Percentiles rank a stretch among this genome's conserved stretches.
Conservation (phyloP, 2,329 filamentous ascomycete species). For the Hypoxylon sp. region DNA sequence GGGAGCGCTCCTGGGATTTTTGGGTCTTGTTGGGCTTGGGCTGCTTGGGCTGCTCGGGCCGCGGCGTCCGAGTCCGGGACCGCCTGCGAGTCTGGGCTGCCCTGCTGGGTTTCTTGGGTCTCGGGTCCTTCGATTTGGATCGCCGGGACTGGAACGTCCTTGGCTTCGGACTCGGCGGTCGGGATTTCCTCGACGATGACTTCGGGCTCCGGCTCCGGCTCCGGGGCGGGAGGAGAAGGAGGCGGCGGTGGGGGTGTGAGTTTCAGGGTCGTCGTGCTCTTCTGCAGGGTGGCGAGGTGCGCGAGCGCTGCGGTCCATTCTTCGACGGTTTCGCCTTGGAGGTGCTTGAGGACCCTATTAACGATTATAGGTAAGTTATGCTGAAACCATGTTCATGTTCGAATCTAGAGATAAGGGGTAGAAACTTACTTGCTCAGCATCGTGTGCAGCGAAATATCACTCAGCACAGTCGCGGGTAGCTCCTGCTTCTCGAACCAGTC, state of each 20-base stretch:
- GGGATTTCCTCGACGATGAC: neutral
- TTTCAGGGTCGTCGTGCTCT: slow-evolving; percentile 11
- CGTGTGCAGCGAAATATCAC: slow-evolving; percentile 25
- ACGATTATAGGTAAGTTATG: slow-evolving; percentile 10
- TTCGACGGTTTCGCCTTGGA: slow-evolving; percentile 23
- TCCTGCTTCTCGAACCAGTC: slow-evolving; percentile 35
- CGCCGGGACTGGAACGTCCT: neutral
- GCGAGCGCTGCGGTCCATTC: slow-evolving; percentile 27
- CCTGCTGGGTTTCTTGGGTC: neutral
- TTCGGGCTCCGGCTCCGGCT: slow-evolving; percentile 1
- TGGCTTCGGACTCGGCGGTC: slow-evolving; percentile 2
- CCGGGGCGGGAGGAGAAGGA: neutral
- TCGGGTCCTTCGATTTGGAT: neutral
- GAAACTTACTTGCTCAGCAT: slow-evolving; percentile 31
- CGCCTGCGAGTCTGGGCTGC: neutral
- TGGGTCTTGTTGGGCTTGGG: slow-evolving; percentile 1
- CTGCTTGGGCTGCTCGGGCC: neutral
- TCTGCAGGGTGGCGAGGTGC: slow-evolving; percentile 9
- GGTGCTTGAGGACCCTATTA: slow-evolving; percentile 19
- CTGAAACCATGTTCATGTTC: neutral
- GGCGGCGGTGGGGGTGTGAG: slow-evolving; percentile 24
- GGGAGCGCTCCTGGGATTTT: neutral
- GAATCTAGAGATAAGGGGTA: neutral
- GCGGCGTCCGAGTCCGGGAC: too few relatives aligned
- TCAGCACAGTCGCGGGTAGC: slow-evolving; percentile 2